These are phyloP conservation scores for Neonectria faginata DNA, from an alignment of 2,329 filamentous ascomycete species.

Conservation along the genomic window DNA sequence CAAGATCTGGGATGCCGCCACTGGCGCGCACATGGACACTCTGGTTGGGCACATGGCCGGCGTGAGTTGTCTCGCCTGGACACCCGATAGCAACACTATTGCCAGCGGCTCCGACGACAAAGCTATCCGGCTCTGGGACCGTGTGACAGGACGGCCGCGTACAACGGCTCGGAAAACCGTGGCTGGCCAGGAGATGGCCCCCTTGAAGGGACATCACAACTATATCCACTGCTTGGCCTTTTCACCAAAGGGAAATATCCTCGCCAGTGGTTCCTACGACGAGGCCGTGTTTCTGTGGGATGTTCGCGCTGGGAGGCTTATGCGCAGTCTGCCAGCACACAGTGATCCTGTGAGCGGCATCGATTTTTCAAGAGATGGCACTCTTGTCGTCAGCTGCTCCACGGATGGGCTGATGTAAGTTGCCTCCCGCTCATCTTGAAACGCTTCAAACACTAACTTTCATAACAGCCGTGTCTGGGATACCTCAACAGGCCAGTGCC, in stretches of 20 bases:
- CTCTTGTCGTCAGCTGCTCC: conserved; percentile 89
- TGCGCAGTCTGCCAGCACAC: conserved; percentile 92
- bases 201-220: conserved; percentile 89
- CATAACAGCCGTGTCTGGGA: conserved; percentile 85
- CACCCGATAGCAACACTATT: conserved; percentile 86
- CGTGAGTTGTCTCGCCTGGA: conserved; percentile 94
- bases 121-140: conserved; percentile 91
- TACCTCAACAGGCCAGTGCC: conserved; percentile 91
- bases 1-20: conserved; percentile 88
- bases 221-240: conserved; percentile 96
- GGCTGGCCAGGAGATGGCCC: conserved; percentile 59
- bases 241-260: conserved; percentile 97
- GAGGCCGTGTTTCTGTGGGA: conserved; percentile 99
- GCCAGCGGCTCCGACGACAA: conserved; percentile 97
- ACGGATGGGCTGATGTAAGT: conserved; percentile 87
- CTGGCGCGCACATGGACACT: conserved; percentile 84
- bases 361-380: conserved; percentile 92
- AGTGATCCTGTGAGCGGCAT: conserved; percentile 95
- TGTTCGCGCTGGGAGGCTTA: conserved; percentile 84
- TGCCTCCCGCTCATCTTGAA: background rate
- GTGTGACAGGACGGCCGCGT: conserved; percentile 69
- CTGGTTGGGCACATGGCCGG: conserved; percentile 94
- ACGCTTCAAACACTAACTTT: conserved; percentile 29
- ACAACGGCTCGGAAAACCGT: conserved; percentile 56
- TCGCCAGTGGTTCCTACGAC: conserved; percentile 95